Percentiles rank a stretch among this genome's conserved stretches.
Evolutionary conservation across 768 basidiomycete genomes (phyloP).

Genomic region (Panellus pusillus): DNA sequence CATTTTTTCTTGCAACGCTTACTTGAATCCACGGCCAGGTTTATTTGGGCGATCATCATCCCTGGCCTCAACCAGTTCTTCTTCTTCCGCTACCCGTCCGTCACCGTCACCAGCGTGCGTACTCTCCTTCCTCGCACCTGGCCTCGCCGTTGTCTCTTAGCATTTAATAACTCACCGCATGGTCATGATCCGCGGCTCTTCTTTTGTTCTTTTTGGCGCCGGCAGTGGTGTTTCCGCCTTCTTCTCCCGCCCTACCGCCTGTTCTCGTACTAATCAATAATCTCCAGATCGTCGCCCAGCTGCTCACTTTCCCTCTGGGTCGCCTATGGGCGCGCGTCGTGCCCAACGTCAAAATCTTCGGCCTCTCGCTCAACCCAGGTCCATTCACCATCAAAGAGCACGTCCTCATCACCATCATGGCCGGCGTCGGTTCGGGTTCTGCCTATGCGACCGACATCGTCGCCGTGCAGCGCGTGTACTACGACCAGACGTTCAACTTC

Average conservation of each 20-base stretch:
- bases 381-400: constrained; percentile 76
- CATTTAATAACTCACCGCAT: background rate
- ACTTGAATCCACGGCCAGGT: background rate
- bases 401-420: constrained; percentile 67
- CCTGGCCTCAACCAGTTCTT: constrained; percentile 74
- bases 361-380: constrained; percentile 59
- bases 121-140: background rate
- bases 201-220: background rate
- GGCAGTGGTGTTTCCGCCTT: background rate
- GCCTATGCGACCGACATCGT: constrained; percentile 73
- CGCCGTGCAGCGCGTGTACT: constrained; percentile 72
- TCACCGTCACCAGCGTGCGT: constrained; percentile 52
- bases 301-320: constrained; percentile 68
- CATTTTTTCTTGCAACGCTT: too few relatives aligned
- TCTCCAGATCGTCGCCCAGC: constrained; percentile 60
- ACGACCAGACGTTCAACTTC: constrained; percentile 63
- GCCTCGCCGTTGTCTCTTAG: background rate
- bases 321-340: constrained; percentile 56
- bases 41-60: constrained; percentile 59
- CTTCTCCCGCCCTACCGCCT: background rate
- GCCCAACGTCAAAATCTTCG: constrained; percentile 55
- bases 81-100: constrained; percentile 65
- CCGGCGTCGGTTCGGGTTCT: constrained; percentile 50
- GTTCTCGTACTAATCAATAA: background rate
- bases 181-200: background rate